Conservation (phyloP, 164 flowering plant species). For the Cinnamomum micranthum region DNA sequence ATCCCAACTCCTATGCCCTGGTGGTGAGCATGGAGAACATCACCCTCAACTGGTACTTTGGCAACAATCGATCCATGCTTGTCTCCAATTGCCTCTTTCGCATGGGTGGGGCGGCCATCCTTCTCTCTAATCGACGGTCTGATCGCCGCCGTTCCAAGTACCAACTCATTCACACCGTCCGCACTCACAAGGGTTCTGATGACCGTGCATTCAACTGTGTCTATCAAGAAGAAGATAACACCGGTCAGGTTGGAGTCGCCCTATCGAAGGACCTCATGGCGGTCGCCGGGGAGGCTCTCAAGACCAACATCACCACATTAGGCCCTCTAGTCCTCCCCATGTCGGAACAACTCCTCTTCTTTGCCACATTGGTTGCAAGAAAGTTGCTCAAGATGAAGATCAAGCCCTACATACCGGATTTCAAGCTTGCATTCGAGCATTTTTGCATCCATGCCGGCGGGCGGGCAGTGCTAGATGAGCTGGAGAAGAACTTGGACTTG, state of each 20-base stretch:
- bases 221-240: conserved; percentile 60
- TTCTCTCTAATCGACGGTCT: conserved; percentile 59
- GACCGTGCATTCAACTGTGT: conserved; percentile 58
- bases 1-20: conserved; percentile 68
- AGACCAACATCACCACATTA: conserved; percentile 70
- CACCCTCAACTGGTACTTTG: conserved; percentile 79
- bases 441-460: conserved; percentile 90
- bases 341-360: conserved; percentile 74
- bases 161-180: conserved; percentile 73
- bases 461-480: conserved; percentile 70
- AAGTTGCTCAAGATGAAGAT: conserved; percentile 48
- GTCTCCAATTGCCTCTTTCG: conserved; percentile 84
- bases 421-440: conserved; percentile 80
- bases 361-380: conserved; percentile 45
- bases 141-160: conserved; percentile 74
- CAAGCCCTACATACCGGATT: conserved; percentile 76
- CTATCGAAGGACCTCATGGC: conserved; percentile 78
- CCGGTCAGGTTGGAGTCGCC: conserved; percentile 45
- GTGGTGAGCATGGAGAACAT: conserved; percentile 92
- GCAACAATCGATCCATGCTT: conserved; percentile 82
- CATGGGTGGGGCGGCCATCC: conserved; percentile 86
- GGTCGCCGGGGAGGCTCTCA: conserved; percentile 77
- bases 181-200: conserved; percentile 78
- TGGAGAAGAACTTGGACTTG: conserved; percentile 77
- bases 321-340: conserved; percentile 80